Evolutionary conservation across 2,329 filamentous ascomycete genomes (phyloP), one percentile per base, ranked within the genome.

Genomic region (Aureobasidium namibiae): DNA sequence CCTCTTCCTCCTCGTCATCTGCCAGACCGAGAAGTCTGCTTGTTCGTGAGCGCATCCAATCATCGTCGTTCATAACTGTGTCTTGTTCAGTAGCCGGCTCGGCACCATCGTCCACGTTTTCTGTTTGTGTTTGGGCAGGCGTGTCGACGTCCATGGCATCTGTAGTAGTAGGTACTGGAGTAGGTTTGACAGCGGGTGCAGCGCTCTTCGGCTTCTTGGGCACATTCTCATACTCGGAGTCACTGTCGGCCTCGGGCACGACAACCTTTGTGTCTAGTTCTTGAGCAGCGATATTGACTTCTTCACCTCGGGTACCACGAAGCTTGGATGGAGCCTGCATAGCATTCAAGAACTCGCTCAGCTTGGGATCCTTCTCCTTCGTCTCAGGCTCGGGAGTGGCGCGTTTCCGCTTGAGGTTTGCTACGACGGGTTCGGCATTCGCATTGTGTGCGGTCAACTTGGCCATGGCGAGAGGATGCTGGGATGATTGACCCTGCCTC

Each of bases 11-110:
- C 61, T 86, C 86, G 44, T 90, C 87, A 66, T 95, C 90, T 57
- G 92, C 79, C 29, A 97, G 78, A 70, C 92, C 94, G 53, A 96
- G 79, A 50, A 95, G 77, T 67, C 92, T 83, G 74, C 87, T 96
- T 14, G 92, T 97, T 65, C 89, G 85, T 63, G 89, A 92, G 60
- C 92, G 85, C 65, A 96, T 79, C 94, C 94, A 99, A 73, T 97
- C 92, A 62, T 87, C 85, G 74, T 96, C 91, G 23, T 87, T 86
- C 3, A 85, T 78, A 53, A 77, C 76, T 46, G 75, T 70, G 33
- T 72, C 71, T 34, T 69, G 69, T 24, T 70, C 29, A 16, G 14
- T 14, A 3, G 60, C 56, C 14, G 36, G n/a, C 7, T 53, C 67
- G 50, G 69, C 67, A 11, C 41, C 41, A 9, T 59, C 61, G 2